Conservation (phyloP, 2,329 filamentous ascomycete genomes). For the Botryotinia narcissicola region DNA sequence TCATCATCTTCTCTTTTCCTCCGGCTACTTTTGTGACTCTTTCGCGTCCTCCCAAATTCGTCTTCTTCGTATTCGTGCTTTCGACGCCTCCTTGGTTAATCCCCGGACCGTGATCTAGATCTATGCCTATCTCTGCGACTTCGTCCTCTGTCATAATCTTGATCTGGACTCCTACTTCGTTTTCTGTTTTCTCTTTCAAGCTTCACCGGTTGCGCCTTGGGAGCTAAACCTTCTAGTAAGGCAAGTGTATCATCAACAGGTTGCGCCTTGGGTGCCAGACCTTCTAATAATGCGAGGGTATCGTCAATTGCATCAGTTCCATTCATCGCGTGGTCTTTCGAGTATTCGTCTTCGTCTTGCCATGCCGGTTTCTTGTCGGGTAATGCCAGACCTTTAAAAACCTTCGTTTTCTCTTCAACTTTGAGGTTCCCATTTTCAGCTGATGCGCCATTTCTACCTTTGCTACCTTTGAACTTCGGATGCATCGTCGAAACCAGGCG, state of each 20-base stretch:
- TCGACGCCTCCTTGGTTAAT: slow-evolving; percentile 42
- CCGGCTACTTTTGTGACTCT: slow-evolving; percentile 42
- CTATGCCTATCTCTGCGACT: slow-evolving; percentile 44
- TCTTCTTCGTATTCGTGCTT: slow-evolving; percentile 54
- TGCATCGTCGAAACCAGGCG: slow-evolving; percentile 86
- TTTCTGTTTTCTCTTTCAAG: slow-evolving; percentile 45
- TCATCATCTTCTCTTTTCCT: slow-evolving; percentile 48
- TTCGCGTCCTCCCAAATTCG: slow-evolving; percentile 54
- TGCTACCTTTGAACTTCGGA: slow-evolving; percentile 79
- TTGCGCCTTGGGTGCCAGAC: slow-evolving; percentile 66
- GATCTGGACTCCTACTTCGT: slow-evolving; percentile 52
- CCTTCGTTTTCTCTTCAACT: slow-evolving; percentile 70
- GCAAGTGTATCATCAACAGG: slow-evolving; percentile 80
- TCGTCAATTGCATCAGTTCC: slow-evolving; percentile 77
- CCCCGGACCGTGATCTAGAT: slow-evolving; percentile 54
- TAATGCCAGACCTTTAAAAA: slow-evolving; percentile 88
- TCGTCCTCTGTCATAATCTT: slow-evolving; percentile 40
- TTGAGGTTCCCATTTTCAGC: slow-evolving; percentile 45
- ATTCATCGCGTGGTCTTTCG: slow-evolving; percentile 39
- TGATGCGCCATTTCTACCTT: slow-evolving; percentile 49
- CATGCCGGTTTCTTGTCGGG: slow-evolving; percentile 69
- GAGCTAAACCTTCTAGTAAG: slow-evolving; percentile 80
- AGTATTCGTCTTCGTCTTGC: slow-evolving; percentile 47
- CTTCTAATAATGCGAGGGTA: slow-evolving; percentile 88
- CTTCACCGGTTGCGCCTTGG: slow-evolving; percentile 51